Evolutionary conservation across 2,329 filamentous ascomycete genomes (phyloP), one percentile per base, ranked within the genome.

Genomic region (Colletotrichum melonis): DNA sequence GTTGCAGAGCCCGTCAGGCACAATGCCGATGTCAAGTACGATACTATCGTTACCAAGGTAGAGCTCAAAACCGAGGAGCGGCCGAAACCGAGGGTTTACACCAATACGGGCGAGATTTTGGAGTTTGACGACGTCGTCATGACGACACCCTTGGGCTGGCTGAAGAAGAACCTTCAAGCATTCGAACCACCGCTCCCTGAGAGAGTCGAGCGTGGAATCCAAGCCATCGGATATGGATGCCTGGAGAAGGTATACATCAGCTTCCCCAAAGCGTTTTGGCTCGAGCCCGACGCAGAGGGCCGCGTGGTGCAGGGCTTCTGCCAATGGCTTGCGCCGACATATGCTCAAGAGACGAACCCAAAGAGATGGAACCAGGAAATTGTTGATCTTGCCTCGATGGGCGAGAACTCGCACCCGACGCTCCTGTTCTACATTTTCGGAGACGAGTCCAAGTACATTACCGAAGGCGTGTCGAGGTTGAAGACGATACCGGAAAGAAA

Each of bases 381-480:
- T 66, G 87, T 97, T 71, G 95, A 96, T 71, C 88, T 98, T 26
- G 92, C 93, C 55, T 90, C 92, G 2, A 86, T 97, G 2, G 87
- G 89, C 0, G 78, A 84, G 1, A 86, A 85, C 63, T 88, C 92
- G 0, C 95, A 97, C 73, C 93, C 95, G 8, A 97, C 94, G 0
- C 87, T 98, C 4, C 89, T 98, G 30, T 98, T 97, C 87, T 98
- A 95, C 84, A 92, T 88, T 46, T 92, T 91, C 78, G 93, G 93
- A 49, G 88, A 87, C 24, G 89, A 91, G 79, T 91, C 89, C 1
- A 81, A 82, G 9, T 85, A 88, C 77, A 80, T 93, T 58, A 90
- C 88, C 0, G 81, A 82, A 14, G 80, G 82, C 22, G 77, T 89
- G 7, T 82, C 82, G 4, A 80, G 82, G 16, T 77, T 89, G 3